These are phyloP conservation scores for Sporothrix euskadiensis DNA, from an alignment of 2,329 filamentous ascomycete genomes.

Conservation along the genomic window DNA sequence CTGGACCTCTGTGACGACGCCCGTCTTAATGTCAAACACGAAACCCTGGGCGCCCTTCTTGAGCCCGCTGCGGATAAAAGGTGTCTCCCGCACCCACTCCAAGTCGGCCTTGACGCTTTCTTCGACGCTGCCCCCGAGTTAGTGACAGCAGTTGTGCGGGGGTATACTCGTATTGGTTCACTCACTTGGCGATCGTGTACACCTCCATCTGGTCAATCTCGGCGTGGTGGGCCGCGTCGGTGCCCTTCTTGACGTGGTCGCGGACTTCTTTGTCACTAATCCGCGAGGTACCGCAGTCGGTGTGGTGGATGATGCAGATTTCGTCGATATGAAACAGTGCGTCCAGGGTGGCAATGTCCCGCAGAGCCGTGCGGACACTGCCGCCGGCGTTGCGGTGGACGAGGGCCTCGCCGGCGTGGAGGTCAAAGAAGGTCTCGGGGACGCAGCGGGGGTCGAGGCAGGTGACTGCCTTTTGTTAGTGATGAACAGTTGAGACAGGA, in stretches of 20 bases:
- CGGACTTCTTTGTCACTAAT: neutral
- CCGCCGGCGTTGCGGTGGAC: constrained; percentile 20
- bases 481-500: neutral
- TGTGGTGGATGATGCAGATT: constrained; percentile 18
- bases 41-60: constrained; percentile 10
- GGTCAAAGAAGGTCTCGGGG: constrained; percentile 3
- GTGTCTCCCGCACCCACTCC: constrained; percentile 9
- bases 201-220: constrained; percentile 15
- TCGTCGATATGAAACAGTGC: neutral
- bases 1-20: constrained; percentile 10
- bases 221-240: neutral
- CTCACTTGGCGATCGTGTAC: neutral
- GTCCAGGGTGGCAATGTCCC: neutral
- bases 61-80: neutral
- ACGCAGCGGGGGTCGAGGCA: constrained; percentile 19
- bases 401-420: neutral
- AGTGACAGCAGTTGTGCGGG: neutral
- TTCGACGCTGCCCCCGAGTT: neutral
- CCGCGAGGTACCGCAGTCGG: constrained; percentile 12
- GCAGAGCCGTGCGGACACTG: neutral
- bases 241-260: neutral
- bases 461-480: neutral
- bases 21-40: constrained; percentile 19
- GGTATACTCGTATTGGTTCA: too few relatives aligned
- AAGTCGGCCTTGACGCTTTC: constrained; percentile 11